Evolutionary conservation across 371 early-diverging fungal species (phyloP).

Genomic region (Batrachochytrium dendrobatidis): DNA sequence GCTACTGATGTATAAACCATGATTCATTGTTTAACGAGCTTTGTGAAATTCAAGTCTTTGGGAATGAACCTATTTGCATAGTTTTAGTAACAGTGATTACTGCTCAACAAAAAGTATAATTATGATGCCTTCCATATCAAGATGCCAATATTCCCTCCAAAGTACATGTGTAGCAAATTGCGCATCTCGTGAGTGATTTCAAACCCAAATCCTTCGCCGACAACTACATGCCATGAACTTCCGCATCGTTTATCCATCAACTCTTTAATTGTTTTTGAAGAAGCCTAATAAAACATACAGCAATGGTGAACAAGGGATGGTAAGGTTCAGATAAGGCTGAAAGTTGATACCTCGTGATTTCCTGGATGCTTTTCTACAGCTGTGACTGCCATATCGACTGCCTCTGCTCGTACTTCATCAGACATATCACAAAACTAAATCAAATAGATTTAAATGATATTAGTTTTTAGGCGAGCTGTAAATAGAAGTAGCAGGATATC

Average conservation of each 20-base stretch:
- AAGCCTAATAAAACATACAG: constrained; percentile 21
- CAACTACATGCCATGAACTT: constrained; percentile 45
- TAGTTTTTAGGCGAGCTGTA: background rate
- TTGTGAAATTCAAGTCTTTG: no score
- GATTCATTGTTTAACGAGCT: no score
- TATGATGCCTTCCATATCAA: constrained; percentile 37
- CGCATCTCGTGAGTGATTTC: constrained; percentile 48
- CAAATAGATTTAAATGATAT: background rate
- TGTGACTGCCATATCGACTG: constrained; percentile 49
- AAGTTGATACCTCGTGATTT: constrained; percentile 39
- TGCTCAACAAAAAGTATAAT: no score
- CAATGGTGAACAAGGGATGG: background rate
- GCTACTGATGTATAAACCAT: no score
- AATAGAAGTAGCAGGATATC: constrained; percentile 5
- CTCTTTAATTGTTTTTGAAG: constrained; percentile 46
- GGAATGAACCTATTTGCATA: no score
- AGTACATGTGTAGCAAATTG: constrained; percentile 46
- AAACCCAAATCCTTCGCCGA: constrained; percentile 51
- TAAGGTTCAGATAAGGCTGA: background rate
- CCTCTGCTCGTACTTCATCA: constrained; percentile 41
- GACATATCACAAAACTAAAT: constrained; percentile 44
- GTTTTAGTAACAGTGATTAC: no score
- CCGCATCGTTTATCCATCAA: constrained; percentile 50
- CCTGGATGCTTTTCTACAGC: constrained; percentile 47
- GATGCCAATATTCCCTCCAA: constrained; percentile 39